A percentile compares a stretch with the other conserved stretches of the same genome.
These are phyloP conservation scores for Heterotrichella gracilis DNA, from an alignment of 352 stramenopile species.

Conservation along the genomic window DNA sequence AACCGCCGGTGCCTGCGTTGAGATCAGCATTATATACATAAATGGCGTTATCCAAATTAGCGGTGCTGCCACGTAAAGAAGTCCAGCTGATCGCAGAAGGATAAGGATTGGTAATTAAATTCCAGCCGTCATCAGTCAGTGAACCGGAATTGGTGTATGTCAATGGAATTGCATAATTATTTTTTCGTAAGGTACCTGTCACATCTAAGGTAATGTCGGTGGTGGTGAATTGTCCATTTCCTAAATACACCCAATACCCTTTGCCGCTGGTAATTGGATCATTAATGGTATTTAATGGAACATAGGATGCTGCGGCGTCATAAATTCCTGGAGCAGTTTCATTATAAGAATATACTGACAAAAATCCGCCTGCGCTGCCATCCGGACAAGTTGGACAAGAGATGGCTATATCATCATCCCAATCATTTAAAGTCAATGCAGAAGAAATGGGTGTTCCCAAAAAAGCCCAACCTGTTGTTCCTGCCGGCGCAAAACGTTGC, in stretches of 20 bases:
- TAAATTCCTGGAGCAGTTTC: not conserved
- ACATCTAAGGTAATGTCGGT: not conserved
- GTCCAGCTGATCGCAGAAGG: not conserved
- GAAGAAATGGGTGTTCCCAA: not conserved
- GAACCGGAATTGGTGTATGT: not conserved
- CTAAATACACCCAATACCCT: not conserved
- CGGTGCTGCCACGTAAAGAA: not conserved
- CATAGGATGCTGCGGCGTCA: not conserved
- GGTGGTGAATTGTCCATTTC: not conserved
- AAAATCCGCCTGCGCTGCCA: not conserved
- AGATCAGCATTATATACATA: slow-evolving; percentile 2
- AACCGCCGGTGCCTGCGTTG: no score
- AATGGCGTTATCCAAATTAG: not conserved
- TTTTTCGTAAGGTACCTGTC: not conserved
- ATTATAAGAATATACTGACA: not conserved
- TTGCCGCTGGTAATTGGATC: not conserved
- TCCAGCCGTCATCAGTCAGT: not conserved
- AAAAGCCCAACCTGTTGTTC: not conserved
- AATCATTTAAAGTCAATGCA: not conserved
- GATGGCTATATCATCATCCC: not conserved
- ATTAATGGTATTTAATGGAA: not conserved
- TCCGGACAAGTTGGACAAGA: not conserved
- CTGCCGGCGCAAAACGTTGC: not conserved
- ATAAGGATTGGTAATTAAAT: not conserved
- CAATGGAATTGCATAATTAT: not conserved